phyloP scores from a whole-genome alignment of 2,329 filamentous ascomycete genomes.

The Dactylellina leptospora region DNA sequence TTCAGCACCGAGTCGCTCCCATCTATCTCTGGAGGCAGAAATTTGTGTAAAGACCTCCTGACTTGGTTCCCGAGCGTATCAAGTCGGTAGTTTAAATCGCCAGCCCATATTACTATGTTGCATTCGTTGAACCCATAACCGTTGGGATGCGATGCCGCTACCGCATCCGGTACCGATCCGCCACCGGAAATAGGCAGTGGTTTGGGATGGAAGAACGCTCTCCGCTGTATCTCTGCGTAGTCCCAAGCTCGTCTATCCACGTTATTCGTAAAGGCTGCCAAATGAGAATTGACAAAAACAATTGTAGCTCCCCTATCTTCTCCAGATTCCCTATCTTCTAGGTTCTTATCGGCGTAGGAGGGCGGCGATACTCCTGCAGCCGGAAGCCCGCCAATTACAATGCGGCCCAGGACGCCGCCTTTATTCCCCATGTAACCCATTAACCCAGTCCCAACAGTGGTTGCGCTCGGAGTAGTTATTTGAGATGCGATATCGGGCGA shows the following conservation, averaged over 20 bases:
- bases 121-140: conserved; percentile 71
- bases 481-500: conserved; percentile 77
- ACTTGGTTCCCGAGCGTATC: conserved; percentile 92
- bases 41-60: conserved; percentile 71
- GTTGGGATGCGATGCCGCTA: conserved; percentile 27
- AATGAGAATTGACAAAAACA: conserved; percentile 89
- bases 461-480: conserved; percentile 82
- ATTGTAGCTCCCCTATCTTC: conserved; percentile 73
- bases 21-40: conserved; percentile 44
- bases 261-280: conserved; percentile 85
- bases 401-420: conserved; percentile 80
- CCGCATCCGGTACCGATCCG: conserved; percentile 18
- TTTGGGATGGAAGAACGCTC: conserved; percentile 72
- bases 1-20: conserved; percentile 36
- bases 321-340: conserved; percentile 60
- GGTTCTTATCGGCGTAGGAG: conserved; percentile 16
- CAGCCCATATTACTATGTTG: conserved; percentile 95
- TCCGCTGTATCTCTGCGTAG: conserved; percentile 76
- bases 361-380: conserved; percentile 47
- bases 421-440: conserved; percentile 97
- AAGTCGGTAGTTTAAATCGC: conserved; percentile 92
- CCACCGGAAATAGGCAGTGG: conserved; percentile 39
- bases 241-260: conserved; percentile 92
- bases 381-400: conserved; percentile 72
- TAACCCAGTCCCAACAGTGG: conserved; percentile 84